Percentiles rank a stretch among this genome's conserved stretches.
Conservation (phyloP, 345 rosid genomes). For the Linum usitatissimum region DNA sequence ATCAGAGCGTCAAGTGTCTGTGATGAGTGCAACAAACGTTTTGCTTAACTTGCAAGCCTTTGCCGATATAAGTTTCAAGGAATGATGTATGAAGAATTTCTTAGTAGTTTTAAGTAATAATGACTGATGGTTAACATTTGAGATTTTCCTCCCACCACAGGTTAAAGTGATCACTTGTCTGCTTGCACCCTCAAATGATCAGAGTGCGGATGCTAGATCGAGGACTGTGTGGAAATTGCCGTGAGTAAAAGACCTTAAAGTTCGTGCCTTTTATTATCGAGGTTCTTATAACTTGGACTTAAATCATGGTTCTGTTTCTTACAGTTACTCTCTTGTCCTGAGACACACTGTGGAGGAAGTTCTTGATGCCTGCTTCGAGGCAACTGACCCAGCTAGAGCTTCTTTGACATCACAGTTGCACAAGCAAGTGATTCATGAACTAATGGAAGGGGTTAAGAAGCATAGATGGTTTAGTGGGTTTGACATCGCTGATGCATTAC, state of each 20-base stretch:
- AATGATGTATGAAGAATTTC: slow-evolving; percentile 4
- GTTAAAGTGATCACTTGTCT: slow-evolving; percentile 77
- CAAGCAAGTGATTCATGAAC: slow-evolving; percentile 65
- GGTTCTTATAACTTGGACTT: not conserved
- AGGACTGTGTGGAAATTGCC: slow-evolving; percentile 68
- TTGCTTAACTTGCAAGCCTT: slow-evolving; percentile 86
- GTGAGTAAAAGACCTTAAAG: slow-evolving; percentile 38
- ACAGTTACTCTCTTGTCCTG: slow-evolving; percentile 83
- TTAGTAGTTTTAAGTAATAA: slow-evolving; percentile 5
- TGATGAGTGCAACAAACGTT: slow-evolving; percentile 91
- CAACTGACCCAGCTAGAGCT: slow-evolving; percentile 74
- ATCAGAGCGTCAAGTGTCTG: slow-evolving; percentile 96
- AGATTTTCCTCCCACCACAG: slow-evolving; percentile 37
- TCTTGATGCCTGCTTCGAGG: slow-evolving; percentile 75
- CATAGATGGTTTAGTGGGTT: slow-evolving; percentile 75
- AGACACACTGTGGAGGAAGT: slow-evolving; percentile 97
- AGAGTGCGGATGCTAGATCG: slow-evolving; percentile 33
- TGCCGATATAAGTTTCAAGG: slow-evolving; percentile 51
- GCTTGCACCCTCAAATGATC: slow-evolving; percentile 46
- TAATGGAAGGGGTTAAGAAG: slow-evolving; percentile 51
- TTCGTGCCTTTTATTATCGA: not conserved
- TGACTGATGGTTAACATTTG: slow-evolving; percentile 11
- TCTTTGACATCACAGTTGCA: slow-evolving; percentile 66
- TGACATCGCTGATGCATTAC: slow-evolving; percentile 61
- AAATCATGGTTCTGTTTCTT: slow-evolving; percentile 3